A percentile compares a stretch with the other conserved stretches of the same genome.
Conservation (phyloP, 169 alveolate species). For the Eimeria acervulina region DNA sequence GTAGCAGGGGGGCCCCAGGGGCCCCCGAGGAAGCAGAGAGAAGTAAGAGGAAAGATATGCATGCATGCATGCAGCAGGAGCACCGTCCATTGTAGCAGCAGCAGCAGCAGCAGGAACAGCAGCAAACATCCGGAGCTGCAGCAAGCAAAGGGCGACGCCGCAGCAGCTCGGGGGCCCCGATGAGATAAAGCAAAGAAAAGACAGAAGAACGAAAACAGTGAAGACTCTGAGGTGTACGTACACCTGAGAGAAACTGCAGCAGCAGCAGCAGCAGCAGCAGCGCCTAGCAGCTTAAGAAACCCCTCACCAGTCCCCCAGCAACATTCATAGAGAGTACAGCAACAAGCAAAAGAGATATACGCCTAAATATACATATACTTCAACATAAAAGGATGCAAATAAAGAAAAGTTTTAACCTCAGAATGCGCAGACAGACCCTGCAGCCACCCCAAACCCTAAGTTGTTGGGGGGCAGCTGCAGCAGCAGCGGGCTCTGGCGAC, state of each 20-base stretch:
- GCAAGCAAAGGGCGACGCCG: not conserved
- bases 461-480: constrained; percentile 54
- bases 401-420: not conserved
- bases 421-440: not conserved
- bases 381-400: not conserved
- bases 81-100: constrained; percentile 40
- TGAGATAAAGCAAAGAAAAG: not conserved
- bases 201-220: not conserved
- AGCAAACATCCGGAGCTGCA: not conserved
- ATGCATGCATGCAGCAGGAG: constrained; percentile 48
- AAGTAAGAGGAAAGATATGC: not conserved
- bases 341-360: not conserved
- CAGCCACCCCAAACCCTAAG: not conserved
- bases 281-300: not conserved
- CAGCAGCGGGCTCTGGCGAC: constrained; percentile 6
- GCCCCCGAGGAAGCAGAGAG: not conserved
- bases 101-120: not conserved
- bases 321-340: not conserved
- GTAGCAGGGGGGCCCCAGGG: not conserved
- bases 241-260: not conserved
- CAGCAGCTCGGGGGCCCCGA: not conserved
- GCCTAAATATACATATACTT: not conserved
- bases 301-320: not conserved
- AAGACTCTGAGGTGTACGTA: not conserved
- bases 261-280: not conserved